Conservation (phyloP, 2,329 filamentous ascomycete genomes). For the Neophaeococcomyces aloes region DNA sequence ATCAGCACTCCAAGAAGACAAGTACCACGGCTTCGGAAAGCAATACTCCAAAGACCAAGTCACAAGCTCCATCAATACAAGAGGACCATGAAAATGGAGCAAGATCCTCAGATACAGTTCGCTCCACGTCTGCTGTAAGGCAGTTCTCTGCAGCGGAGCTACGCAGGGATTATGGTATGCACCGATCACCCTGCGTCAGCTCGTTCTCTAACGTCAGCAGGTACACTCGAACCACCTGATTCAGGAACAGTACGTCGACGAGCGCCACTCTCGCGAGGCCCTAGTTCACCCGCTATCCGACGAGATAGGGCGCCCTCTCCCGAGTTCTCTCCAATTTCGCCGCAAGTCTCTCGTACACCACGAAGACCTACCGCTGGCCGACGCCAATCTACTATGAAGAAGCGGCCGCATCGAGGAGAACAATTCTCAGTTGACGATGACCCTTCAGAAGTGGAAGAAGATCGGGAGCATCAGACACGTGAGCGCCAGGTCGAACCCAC, state of each 20-base stretch:
- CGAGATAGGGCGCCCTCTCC: conserved; percentile 21
- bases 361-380: conserved; percentile 65
- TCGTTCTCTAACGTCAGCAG: neutral
- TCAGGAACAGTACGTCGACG: conserved; percentile 1
- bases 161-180: conserved; percentile 8
- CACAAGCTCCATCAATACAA: conserved; percentile 5
- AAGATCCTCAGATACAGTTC: neutral
- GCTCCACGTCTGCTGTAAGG: neutral
- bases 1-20: neutral
- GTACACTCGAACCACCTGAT: conserved; percentile 4
- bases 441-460: conserved; percentile 64
- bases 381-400: conserved; percentile 58
- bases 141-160: neutral
- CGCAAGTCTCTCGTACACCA: conserved; percentile 33
- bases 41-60: neutral
- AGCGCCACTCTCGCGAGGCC: neutral
- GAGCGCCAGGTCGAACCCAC: conserved; percentile 28
- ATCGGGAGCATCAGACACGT: conserved; percentile 28
- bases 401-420: conserved; percentile 65
- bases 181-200: neutral
- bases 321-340: conserved; percentile 36
- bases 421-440: conserved; percentile 90
- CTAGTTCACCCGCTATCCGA: conserved; percentile 3
- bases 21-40: neutral
- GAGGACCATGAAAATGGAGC: conserved; percentile 5